Conservation (phyloP, 305 asterid genomes). For the Fraxinus sp. region DNA sequence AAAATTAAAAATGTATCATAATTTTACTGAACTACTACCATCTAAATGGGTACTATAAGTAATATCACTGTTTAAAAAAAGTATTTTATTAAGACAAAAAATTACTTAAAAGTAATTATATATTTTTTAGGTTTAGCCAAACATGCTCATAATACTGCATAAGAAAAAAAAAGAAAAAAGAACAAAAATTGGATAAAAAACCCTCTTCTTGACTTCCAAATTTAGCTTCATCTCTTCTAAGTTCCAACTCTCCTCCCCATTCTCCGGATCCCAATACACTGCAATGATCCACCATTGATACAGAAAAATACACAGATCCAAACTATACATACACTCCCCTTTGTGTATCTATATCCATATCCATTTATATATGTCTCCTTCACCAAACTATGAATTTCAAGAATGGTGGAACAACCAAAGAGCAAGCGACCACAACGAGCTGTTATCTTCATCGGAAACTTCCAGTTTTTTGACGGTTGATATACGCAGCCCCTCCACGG, state of each 20-base stretch:
- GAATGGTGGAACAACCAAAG: constrained; percentile 96
- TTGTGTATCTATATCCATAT: constrained; percentile 8
- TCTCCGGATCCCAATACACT: constrained; percentile 43
- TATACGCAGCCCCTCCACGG: constrained; percentile 36
- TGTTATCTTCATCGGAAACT: constrained; percentile 28
- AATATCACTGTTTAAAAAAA: too few relatives aligned
- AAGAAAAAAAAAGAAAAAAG: neutral
- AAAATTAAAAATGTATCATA: too few relatives aligned
- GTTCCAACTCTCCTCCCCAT: constrained; percentile 25
- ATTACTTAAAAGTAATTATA: neutral
- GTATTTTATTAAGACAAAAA: neutral
- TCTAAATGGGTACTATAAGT: neutral
- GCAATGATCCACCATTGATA: constrained; percentile 45
- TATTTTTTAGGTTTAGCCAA: neutral
- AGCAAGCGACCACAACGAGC: constrained; percentile 42
- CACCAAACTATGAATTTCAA: constrained; percentile 78
- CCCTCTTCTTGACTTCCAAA: constrained; percentile 10
- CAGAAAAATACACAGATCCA: constrained; percentile 28
- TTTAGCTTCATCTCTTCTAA: constrained; percentile 11
- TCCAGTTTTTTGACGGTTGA: constrained; percentile 38
- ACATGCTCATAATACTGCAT: neutral
- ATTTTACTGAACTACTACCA: too few relatives aligned
- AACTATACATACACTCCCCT: constrained; percentile 17
- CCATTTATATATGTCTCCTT: constrained; percentile 58
- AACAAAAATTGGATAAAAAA: neutral